These are phyloP conservation scores for Arachis stenosperma DNA, from an alignment of 306 rosid genomes.

Conservation along the genomic window DNA sequence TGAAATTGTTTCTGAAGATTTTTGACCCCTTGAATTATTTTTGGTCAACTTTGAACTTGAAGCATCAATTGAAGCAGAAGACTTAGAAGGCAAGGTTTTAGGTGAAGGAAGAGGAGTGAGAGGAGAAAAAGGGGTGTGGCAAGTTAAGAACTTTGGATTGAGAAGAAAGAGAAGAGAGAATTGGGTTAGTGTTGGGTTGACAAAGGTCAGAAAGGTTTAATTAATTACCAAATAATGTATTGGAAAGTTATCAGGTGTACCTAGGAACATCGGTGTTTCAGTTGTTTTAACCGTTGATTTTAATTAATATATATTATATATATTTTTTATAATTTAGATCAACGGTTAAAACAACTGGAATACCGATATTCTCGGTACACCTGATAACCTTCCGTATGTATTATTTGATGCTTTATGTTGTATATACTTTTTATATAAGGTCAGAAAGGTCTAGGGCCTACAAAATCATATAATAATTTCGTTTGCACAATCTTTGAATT, in stretches of 20 bases:
- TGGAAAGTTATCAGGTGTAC: no score
- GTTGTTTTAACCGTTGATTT: no score
- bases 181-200: constrained; percentile 31
- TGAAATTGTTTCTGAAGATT: constrained; percentile 45
- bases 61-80: constrained; percentile 39
- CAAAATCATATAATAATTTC: not conserved
- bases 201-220: not conserved
- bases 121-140: not conserved
- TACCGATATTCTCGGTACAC: no score
- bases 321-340: no score
- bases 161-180: constrained; percentile 13
- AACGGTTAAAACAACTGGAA: no score
- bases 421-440: not conserved
- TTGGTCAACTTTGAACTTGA: constrained; percentile 41
- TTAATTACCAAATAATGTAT: not conserved
- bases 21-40: constrained; percentile 29
- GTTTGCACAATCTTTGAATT: not conserved
- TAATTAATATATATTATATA: no score
- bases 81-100: not conserved
- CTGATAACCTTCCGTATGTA: no score
- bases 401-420: not conserved
- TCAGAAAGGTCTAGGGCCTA: not conserved
- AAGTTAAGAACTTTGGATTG: constrained; percentile 11
- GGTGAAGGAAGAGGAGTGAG: constrained; percentile 13
- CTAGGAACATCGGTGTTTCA: no score